phyloP scores from a whole-genome alignment of 2,329 filamentous ascomycete genomes.

The Pezicula radicicola region DNA sequence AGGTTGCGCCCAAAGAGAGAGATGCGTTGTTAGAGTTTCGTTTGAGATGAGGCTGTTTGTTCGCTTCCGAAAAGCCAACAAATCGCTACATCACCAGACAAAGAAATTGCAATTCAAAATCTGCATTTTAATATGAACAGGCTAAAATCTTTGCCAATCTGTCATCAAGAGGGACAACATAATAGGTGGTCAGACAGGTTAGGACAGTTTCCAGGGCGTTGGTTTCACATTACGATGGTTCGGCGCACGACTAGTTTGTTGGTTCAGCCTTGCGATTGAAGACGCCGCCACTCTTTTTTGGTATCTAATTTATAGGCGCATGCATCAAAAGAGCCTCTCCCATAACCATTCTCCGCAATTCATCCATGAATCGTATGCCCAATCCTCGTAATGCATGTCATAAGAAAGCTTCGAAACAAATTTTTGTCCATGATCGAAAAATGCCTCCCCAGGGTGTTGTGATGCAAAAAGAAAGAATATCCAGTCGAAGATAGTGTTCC shows the following conservation, averaged over 20 bases:
- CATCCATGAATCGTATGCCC: conserved; percentile 21
- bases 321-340: conserved; percentile 4
- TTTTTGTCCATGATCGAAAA: conserved; percentile 15
- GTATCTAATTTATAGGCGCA: conserved; percentile 17
- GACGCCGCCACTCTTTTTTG: conserved; percentile 1
- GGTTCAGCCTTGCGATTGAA: background rate
- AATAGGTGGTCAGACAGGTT: too few relatives aligned
- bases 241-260: background rate
- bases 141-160: too few relatives aligned
- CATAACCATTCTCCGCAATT: conserved; percentile 3
- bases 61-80: conserved; percentile 8
- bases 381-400: conserved; percentile 17
- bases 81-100: too few relatives aligned
- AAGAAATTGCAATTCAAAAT: too few relatives aligned
- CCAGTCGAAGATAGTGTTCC: conserved; percentile 8
- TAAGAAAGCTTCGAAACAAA: conserved; percentile 5
- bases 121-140: too few relatives aligned
- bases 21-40: background rate
- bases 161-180: too few relatives aligned
- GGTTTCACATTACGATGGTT: too few relatives aligned
- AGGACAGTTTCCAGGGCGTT: too few relatives aligned
- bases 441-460: conserved; percentile 3
- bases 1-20: conserved; percentile 1
- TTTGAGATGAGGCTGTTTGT: conserved; percentile 8
- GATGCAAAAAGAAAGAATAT: conserved; percentile 9